These are phyloP conservation scores for Volvox reticuliferus DNA, from an alignment of 139 green algal species.

Conservation along the genomic window DNA sequence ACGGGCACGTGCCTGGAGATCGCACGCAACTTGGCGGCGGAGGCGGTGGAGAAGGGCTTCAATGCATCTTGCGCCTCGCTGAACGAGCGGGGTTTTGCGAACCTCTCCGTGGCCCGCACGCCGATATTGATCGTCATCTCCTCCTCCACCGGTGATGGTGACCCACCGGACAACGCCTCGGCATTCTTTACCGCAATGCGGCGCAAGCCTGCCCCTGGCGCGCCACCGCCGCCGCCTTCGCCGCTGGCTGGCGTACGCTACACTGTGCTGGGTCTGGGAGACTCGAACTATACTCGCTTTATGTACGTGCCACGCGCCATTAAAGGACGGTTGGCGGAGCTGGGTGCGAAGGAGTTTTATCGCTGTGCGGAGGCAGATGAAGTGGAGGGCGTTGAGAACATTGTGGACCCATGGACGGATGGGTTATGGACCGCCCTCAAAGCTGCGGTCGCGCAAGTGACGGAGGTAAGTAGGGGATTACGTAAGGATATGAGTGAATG, in stretches of 20 bases:
- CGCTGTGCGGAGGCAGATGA: slow-evolving; percentile 88
- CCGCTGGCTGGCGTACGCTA: slow-evolving; percentile 81
- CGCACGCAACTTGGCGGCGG: slow-evolving; percentile 86
- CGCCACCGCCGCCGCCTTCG: slow-evolving; percentile 11
- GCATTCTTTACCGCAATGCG: slow-evolving; percentile 78
- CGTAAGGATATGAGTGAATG: too few relatives aligned
- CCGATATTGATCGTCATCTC: slow-evolving; percentile 70
- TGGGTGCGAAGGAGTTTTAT: slow-evolving; percentile 89
- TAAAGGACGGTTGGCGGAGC: slow-evolving; percentile 75
- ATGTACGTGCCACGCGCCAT: slow-evolving; percentile 87
- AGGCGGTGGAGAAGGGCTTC: slow-evolving; percentile 69
- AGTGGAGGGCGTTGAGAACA: slow-evolving; percentile 90
- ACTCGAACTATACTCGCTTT: slow-evolving; percentile 98
- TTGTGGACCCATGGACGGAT: slow-evolving; percentile 88
- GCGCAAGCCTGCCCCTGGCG: slow-evolving; percentile 45
- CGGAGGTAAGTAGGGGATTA: neutral
- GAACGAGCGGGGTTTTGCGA: slow-evolving; percentile 84
- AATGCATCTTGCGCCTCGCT: slow-evolving; percentile 66
- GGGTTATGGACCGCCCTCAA: slow-evolving; percentile 79
- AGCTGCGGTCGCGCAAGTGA: neutral
- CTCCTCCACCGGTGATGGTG: slow-evolving; percentile 84
- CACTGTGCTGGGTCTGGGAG: slow-evolving; percentile 92
- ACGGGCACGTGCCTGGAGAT: slow-evolving; percentile 94
- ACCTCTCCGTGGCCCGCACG: slow-evolving; percentile 59
- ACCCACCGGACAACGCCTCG: slow-evolving; percentile 93